A percentile compares a stretch with the other conserved stretches of the same genome.
These are phyloP conservation scores for Zelonia costaricensis DNA, from an alignment of 208 protist species.

Conservation along the genomic window DNA sequence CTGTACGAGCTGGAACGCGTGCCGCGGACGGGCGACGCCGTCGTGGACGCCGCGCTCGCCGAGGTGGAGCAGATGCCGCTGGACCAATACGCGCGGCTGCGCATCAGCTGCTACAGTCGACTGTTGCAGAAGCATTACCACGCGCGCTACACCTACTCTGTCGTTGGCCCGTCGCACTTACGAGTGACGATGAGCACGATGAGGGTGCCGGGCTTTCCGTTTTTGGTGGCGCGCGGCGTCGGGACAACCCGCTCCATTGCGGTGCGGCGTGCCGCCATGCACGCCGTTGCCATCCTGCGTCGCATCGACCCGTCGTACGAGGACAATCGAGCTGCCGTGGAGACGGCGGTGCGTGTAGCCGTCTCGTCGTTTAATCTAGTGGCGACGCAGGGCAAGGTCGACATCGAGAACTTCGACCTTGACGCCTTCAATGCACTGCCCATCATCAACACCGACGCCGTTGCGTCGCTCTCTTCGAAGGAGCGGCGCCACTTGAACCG, in stretches of 20 bases:
- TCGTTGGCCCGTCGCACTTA: constrained; percentile 47
- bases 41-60: constrained; percentile 63
- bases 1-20: constrained; percentile 63
- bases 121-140: constrained; percentile 17
- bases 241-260: constrained; percentile 54
- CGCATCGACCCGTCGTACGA: constrained; percentile 77
- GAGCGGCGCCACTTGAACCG: background rate
- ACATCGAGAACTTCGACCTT: constrained; percentile 33
- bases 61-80: constrained; percentile 47
- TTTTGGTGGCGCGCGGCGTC: constrained; percentile 63
- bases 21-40: constrained; percentile 61
- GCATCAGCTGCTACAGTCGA: constrained; percentile 55
- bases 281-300: constrained; percentile 70
- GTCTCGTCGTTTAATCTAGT: too few relatives aligned
- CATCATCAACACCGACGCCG: constrained; percentile 14
- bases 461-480: background rate
- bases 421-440: constrained; percentile 28
- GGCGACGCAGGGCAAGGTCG: too few relatives aligned
- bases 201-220: constrained; percentile 63
- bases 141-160: constrained; percentile 39
- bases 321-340: constrained; percentile 5
- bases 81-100: background rate
- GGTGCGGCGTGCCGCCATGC: constrained; percentile 74
- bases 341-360: background rate
- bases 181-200: constrained; percentile 62